These are phyloP conservation scores for Hamigera avellanea DNA, from an alignment of 495 filamentous ascomycete genomes.

Conservation along the genomic window DNA sequence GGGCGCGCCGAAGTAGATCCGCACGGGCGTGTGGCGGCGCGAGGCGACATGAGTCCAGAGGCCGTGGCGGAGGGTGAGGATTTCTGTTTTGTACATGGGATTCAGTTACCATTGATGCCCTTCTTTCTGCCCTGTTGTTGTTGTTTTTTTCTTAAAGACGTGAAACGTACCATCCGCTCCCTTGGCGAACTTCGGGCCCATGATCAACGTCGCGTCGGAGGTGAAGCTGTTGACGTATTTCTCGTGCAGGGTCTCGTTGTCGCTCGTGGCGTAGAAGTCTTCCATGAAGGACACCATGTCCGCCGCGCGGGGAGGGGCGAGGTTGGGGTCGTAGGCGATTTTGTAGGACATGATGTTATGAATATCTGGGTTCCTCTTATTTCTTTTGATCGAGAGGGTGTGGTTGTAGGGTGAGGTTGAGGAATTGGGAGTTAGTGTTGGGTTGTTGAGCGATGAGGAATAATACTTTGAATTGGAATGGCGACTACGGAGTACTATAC, in stretches of 20 bases:
- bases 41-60: slow-evolving; percentile 46
- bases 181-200: slow-evolving; percentile 39
- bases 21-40: slow-evolving; percentile 35
- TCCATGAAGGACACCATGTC: slow-evolving; percentile 39
- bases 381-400: too few relatives aligned
- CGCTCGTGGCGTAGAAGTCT: slow-evolving; percentile 46
- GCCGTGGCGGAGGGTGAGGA: slow-evolving; percentile 38
- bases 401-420: too few relatives aligned
- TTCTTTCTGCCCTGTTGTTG: background rate
- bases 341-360: slow-evolving; percentile 24
- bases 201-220: slow-evolving; percentile 41
- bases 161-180: slow-evolving; percentile 36
- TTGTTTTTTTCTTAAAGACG: background rate
- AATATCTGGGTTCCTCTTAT: slow-evolving; percentile 4
- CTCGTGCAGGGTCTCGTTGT: slow-evolving; percentile 44
- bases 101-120: background rate
- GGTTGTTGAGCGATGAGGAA: too few relatives aligned
- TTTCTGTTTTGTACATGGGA: slow-evolving; percentile 26
- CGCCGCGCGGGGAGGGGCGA: slow-evolving; percentile 17
- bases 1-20: slow-evolving; percentile 41
- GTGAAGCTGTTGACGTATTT: slow-evolving; percentile 45
- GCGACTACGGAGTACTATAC: too few relatives aligned
- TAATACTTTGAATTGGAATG: too few relatives aligned
- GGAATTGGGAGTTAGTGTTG: too few relatives aligned
- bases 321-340: slow-evolving; percentile 20